A percentile compares a stretch with the other conserved stretches of the same genome.
Conservation (phyloP, 768 basidiomycete species). For the Tulasnella sp. region DNA sequence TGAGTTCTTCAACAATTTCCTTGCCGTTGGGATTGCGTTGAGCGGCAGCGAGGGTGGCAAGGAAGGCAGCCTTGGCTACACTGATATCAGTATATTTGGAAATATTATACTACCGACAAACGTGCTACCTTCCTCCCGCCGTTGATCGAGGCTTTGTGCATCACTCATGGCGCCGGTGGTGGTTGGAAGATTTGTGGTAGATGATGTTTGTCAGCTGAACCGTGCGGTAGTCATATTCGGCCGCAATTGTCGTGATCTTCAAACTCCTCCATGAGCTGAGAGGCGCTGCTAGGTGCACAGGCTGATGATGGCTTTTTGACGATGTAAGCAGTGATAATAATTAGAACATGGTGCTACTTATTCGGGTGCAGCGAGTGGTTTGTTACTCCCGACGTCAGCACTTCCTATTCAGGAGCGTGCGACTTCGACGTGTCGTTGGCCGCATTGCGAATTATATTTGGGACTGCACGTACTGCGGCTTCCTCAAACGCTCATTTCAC, state of each 20-base stretch:
- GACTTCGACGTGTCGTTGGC: neutral
- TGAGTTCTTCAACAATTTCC: conserved; percentile 7
- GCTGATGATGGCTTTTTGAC: no score
- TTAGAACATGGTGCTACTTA: no score
- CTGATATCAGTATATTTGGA: neutral
- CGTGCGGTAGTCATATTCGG: neutral
- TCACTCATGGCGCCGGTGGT: neutral
- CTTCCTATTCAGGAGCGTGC: neutral
- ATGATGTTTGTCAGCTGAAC: neutral
- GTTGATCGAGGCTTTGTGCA: neutral
- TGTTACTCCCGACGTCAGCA: neutral
- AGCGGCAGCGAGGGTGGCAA: conserved; percentile 9
- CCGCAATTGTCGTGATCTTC: neutral
- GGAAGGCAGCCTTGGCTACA: conserved; percentile 4
- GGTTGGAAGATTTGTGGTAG: neutral
- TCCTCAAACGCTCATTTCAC: neutral
- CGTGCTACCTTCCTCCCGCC: neutral
- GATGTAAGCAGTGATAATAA: no score
- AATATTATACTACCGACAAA: neutral
- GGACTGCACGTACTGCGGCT: neutral
- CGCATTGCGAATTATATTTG: neutral
- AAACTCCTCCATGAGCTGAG: neutral
- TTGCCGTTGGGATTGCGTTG: conserved; percentile 7
- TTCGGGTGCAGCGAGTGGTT: no score
- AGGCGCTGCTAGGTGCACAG: neutral